Base-by-base conservation (phyloP, 257 asterid species). In the Rubia yunnanensis region DNA sequence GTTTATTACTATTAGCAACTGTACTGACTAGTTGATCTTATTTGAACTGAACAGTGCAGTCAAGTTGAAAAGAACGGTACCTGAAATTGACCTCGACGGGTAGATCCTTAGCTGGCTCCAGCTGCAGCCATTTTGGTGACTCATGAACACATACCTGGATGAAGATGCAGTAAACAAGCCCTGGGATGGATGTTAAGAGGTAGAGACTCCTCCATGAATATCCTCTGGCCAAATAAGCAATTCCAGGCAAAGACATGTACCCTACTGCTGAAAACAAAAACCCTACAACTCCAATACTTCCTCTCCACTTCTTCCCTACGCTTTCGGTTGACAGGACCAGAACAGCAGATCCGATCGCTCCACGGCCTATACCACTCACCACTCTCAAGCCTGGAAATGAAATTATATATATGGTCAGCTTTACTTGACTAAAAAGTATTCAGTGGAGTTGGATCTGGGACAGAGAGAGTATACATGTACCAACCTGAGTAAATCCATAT, bases 121-220 rank as follows among this genome's bases (percentile, higher is more conserved):
- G 3, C 7, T 78, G 72, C 22, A 77, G 81, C 87, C 92, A 83
- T 63, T 69, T 71, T 32, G 85, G 88, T 2, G 92, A 81, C 26
- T 85, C 92, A 4, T 56, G 50, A 26, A 72, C 80, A 31, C 68
- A 65, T 28, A 77, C 71, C n/a, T 76, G 69, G 9, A 85, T 52
- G 15, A 79, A 35, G 1, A 83, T 5, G 13, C 83, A 70, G 60
- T 85, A 83, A 10, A 74, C 8, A 10, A 73, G 15, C 1, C 57
- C 72, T 0, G 88, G 85, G 17, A 70, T 18, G 11, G 78, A 77
- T 7, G 81, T 83, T 35, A 28, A 39, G 24, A 85, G 67, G 68
- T 85, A 85, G 1, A 83, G 71, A 0, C 41, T 56, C 67, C 87
- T 74, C 88, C 92, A 83, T 2, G 88, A 81, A 24, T 57, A 71